Evolutionary conservation across 768 basidiomycete genomes (phyloP), one percentile per base, ranked within the genome.

Genomic region (Pleurotus salmoneostramineus): DNA sequence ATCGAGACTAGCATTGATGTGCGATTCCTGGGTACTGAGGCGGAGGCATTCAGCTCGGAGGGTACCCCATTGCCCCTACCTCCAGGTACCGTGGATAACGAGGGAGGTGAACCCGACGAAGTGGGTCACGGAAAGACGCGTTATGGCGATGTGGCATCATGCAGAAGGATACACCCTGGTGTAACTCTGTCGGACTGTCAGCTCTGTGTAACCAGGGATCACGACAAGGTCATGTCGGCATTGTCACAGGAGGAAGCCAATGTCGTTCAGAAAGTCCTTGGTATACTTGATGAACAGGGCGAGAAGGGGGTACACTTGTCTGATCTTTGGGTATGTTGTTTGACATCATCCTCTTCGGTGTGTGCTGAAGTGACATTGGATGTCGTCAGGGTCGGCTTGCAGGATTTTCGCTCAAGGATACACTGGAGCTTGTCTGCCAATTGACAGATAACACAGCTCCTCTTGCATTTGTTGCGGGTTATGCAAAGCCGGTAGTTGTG

Each of bases 1-100:
- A 86, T 93, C 49, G 92, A 95, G 71, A 89, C 87, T 3, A 68
- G 73, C 6, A 74, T 94, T 52, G 72, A 73, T 60, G 74, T 86
- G 49, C 79, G 72, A 51, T 76, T 77, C 60, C 62, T 66, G 58
- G 66, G 65, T 34, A 21, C 60, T 12, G 52, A 55, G 4, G 12
- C 56, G 62, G 17, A 59, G 42, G 17, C 21, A 27, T 27, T 27
- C 21, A 27, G 58, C 58, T 34, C 63, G 59, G n/a, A 50, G 61
- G 21, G 62, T 14, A 61, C 68, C 4, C 63, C 64, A 5, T 55
- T 47, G 21, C 58, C 58, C 45, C 46, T 40, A 45, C 31, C 27
- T n/a, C 54, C n/a, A 27, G 68, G 64, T 35, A 36, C 36, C 67
- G 35, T 66, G 63, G 21, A 54, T 49, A 40, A 58, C 56, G 42